Evolutionary conservation across 805 yeast genomes (phyloP).

Genomic region (Middelhovenomyces tepae): DNA sequence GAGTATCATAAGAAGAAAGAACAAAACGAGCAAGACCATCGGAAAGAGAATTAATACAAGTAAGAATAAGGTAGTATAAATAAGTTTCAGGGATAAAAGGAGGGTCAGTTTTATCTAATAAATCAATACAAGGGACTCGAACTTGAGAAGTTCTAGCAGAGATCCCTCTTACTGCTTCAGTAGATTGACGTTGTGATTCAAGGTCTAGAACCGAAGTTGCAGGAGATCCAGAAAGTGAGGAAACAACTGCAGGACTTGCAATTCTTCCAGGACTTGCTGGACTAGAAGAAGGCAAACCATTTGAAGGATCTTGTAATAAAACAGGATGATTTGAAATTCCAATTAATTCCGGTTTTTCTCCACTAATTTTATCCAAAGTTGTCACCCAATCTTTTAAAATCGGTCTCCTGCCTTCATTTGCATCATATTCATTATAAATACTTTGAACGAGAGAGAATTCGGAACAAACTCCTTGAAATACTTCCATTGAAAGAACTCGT

Average conservation of each 20-base stretch:
- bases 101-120: conserved; percentile 72
- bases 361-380: conserved; percentile 32
- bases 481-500: conserved; percentile 61
- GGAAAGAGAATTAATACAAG: conserved; percentile 44
- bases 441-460: conserved; percentile 45
- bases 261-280: too few species aligned
- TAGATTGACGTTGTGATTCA: background rate
- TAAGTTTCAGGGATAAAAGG: conserved; percentile 63
- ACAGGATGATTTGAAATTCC: conserved; percentile 10
- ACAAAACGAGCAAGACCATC: conserved; percentile 56
- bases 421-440: conserved; percentile 59
- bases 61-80: conserved; percentile 46
- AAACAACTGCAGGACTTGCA: too few species aligned
- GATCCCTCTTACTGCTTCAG: conserved; percentile 9
- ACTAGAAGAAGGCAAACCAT: too few species aligned
- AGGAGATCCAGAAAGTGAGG: conserved; percentile 8
- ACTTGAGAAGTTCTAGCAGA: conserved; percentile 30
- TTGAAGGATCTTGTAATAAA: background rate
- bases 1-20: conserved; percentile 7
- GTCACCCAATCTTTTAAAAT: conserved; percentile 49
- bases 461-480: conserved; percentile 49
- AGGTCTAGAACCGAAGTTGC: background rate
- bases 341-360: conserved; percentile 29
- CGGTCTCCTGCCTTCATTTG: conserved; percentile 45
- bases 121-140: conserved; percentile 56